Conservation (phyloP, 1,139 yeast genomes). For the Candida neerlandica region DNA sequence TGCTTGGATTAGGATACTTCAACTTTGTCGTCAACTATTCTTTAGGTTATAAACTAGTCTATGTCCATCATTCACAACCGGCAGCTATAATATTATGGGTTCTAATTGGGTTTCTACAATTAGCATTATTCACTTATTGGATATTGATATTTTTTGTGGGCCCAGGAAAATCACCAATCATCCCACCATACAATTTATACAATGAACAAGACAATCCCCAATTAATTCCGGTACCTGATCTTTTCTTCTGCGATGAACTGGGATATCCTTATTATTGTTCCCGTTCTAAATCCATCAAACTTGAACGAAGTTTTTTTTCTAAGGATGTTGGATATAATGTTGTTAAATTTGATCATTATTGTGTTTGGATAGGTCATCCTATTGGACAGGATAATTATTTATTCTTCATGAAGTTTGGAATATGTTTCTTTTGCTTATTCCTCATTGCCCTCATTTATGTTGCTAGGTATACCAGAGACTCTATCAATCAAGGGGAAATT, state of each 20-base stretch:
- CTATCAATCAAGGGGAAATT: constrained; percentile 24
- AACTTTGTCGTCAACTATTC: constrained; percentile 37
- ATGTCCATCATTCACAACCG: constrained; percentile 30
- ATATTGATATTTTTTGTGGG: constrained; percentile 27
- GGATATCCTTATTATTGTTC: constrained; percentile 70
- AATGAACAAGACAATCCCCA: constrained; percentile 13
- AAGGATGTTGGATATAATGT: constrained; percentile 48
- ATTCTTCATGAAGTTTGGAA: constrained; percentile 51
- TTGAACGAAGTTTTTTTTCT: constrained; percentile 60
- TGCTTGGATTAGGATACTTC: constrained; percentile 31
- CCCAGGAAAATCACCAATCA: constrained; percentile 34
- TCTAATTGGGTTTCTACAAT: constrained; percentile 29
- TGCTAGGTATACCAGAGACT: constrained; percentile 29
- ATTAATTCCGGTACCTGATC: constrained; percentile 39
- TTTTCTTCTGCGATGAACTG: constrained; percentile 56
- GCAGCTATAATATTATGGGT: constrained; percentile 42
- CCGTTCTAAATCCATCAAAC: constrained; percentile 53
- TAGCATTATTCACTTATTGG: constrained; percentile 36
- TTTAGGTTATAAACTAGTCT: constrained; percentile 41
- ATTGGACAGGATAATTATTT: constrained; percentile 60
- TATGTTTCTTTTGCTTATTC: constrained; percentile 37
- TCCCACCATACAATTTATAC: constrained; percentile 32
- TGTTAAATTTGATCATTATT: constrained; percentile 65
- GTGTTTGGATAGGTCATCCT: constrained; percentile 62
- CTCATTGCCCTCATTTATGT: constrained; percentile 28